A percentile compares a stretch with the other conserved stretches of the same genome.
These are phyloP conservation scores for Phytophthora capsici DNA, from an alignment of 352 stramenopile species.

Conservation along the genomic window DNA sequence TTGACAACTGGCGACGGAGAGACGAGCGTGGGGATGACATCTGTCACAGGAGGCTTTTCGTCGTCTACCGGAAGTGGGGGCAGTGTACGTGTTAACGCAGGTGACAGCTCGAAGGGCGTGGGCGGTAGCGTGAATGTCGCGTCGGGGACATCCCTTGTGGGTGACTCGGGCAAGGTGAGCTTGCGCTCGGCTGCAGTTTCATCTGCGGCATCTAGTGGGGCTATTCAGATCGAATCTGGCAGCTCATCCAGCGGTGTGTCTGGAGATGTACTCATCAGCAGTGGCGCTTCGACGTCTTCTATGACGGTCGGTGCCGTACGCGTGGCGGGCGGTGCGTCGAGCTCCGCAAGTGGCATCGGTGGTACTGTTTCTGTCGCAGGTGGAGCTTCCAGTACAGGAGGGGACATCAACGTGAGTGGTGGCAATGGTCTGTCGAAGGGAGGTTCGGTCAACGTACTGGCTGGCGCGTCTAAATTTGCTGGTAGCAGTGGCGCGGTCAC, in stretches of 20 bases:
- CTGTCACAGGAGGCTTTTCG: slow-evolving; percentile 21
- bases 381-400: too few species aligned
- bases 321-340: too few species aligned
- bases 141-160: slow-evolving; percentile 17
- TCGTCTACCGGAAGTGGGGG: slow-evolving; percentile 20
- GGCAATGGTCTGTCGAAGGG: too few species aligned
- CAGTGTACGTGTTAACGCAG: slow-evolving; percentile 14
- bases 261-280: slow-evolving; percentile 19
- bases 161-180: slow-evolving; percentile 19
- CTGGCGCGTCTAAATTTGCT: too few species aligned
- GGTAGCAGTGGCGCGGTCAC: too few species aligned
- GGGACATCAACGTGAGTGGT: too few species aligned
- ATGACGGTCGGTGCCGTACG: slow-evolving; percentile 3
- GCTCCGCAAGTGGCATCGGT: too few species aligned
- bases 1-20: slow-evolving; percentile 26
- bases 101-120: slow-evolving; percentile 15
- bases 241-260: slow-evolving; percentile 17
- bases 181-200: slow-evolving; percentile 22
- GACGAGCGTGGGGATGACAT: slow-evolving; percentile 21
- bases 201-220: slow-evolving; percentile 22
- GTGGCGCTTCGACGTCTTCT: slow-evolving; percentile 18
- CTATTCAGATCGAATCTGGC: slow-evolving; percentile 22
- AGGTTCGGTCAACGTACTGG: too few species aligned
- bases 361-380: too few species aligned
- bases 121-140: slow-evolving; percentile 24